phyloP scores from a whole-genome alignment of 2,329 filamentous ascomycete species.

The Penicillium sp. region DNA sequence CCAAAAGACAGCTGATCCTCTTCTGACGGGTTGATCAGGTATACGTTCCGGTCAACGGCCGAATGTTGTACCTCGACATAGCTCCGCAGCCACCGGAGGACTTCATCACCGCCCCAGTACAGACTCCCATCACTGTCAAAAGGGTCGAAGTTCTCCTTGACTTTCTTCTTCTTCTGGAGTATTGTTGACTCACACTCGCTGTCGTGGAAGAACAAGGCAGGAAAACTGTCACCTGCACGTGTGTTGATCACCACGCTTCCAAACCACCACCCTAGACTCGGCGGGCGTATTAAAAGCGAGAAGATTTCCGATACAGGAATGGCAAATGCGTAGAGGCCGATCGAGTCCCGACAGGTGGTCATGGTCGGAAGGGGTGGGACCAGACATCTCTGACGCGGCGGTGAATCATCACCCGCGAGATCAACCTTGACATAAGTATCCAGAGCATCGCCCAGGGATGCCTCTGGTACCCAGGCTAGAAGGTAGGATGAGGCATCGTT shows the following conservation, averaged over 20 bases:
- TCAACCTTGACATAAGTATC: constrained; percentile 95
- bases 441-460: constrained; percentile 75
- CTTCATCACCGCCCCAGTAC: constrained; percentile 97
- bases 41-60: constrained; percentile 80
- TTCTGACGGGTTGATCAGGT: constrained; percentile 77
- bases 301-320: constrained; percentile 86
- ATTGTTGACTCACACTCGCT: constrained; percentile 95
- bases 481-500: constrained; percentile 65
- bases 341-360: constrained; percentile 63
- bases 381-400: constrained; percentile 79
- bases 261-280: constrained; percentile 97
- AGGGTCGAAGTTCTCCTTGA: constrained; percentile 80
- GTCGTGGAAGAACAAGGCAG: constrained; percentile 95
- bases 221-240: constrained; percentile 83
- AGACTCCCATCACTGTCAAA: constrained; percentile 73
- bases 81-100: constrained; percentile 79
- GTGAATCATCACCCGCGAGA: constrained; percentile 69
- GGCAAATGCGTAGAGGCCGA: constrained; percentile 83
- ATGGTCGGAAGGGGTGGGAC: constrained; percentile 87
- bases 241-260: constrained; percentile 93
- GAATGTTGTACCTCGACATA: constrained; percentile 81
- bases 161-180: constrained; percentile 79
- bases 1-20: constrained; percentile 83
- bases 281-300: constrained; percentile 80
- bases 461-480: constrained; percentile 89